These are phyloP conservation scores for Trypanosoma vivax DNA, from an alignment of 208 protist genomes.

Conservation along the genomic window DNA sequence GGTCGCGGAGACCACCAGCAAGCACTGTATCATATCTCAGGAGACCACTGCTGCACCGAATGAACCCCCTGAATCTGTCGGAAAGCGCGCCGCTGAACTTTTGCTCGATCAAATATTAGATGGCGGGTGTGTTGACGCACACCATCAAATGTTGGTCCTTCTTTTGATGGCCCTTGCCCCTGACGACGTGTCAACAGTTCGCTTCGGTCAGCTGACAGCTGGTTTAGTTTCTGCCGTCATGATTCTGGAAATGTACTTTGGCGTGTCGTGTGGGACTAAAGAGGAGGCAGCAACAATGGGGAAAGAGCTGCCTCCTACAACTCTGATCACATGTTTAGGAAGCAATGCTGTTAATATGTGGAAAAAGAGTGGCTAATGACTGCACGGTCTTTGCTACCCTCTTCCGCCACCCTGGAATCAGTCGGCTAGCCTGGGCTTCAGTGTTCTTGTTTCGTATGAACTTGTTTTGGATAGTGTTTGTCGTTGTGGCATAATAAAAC, in stretches of 20 bases:
- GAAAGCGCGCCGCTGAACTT: constrained; percentile 59
- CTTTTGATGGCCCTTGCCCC: constrained; percentile 88
- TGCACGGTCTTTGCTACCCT: no score
- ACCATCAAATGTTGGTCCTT: constrained; percentile 87
- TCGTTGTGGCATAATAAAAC: no score
- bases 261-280: constrained; percentile 76
- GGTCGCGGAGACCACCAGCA: constrained; percentile 89
- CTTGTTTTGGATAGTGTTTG: no score
- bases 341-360: constrained; percentile 81
- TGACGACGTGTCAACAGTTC: constrained; percentile 89
- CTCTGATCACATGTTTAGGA: constrained; percentile 82
- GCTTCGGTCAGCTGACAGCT: constrained; percentile 71
- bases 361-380: constrained; percentile 53
- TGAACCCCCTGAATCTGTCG: constrained; percentile 83
- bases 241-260: constrained; percentile 85
- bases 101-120: constrained; percentile 83
- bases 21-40: constrained; percentile 76
- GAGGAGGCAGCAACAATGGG: constrained; percentile 58
- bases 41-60: constrained; percentile 62
- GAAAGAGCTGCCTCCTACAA: constrained; percentile 35
- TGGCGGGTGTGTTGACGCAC: constrained; percentile 84
- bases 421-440: no score
- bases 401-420: no score
- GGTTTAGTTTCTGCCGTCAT: constrained; percentile 69
- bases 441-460: no score